Conservation (phyloP, 2,329 filamentous ascomycete genomes). For the Ustulina deusta region DNA sequence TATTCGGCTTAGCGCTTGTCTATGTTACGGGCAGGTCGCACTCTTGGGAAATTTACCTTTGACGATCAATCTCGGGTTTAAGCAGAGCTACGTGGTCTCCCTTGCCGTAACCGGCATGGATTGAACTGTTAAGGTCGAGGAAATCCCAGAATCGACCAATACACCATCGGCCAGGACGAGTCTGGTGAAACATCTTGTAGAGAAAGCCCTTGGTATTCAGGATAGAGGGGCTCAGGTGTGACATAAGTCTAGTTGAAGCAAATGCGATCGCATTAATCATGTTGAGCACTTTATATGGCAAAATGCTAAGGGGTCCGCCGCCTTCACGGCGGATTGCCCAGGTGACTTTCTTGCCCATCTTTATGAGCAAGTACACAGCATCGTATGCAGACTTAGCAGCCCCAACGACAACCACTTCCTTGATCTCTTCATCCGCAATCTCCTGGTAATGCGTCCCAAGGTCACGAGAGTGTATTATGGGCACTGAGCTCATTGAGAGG, state of each 20-base stretch:
- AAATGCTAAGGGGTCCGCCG: slow-evolving; percentile 40
- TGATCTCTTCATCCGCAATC: slow-evolving; percentile 31
- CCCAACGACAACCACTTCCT: slow-evolving; percentile 43
- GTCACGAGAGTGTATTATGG: slow-evolving; percentile 45
- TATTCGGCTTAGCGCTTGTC: slow-evolving; percentile 21
- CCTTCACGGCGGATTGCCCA: slow-evolving; percentile 48
- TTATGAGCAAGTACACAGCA: slow-evolving; percentile 45
- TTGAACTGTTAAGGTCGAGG: slow-evolving; percentile 40
- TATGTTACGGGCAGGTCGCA: neutral
- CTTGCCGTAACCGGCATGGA: slow-evolving; percentile 41
- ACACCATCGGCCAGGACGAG: slow-evolving; percentile 37
- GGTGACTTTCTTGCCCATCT: slow-evolving; percentile 44
- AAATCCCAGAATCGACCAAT: slow-evolving; percentile 43
- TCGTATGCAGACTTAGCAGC: slow-evolving; percentile 49
- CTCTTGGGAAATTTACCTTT: slow-evolving; percentile 38
- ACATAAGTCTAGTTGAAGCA: slow-evolving; percentile 43
- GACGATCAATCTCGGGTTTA: slow-evolving; percentile 44
- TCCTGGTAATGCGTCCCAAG: slow-evolving; percentile 39
- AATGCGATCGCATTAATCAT: slow-evolving; percentile 43
- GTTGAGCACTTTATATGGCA: slow-evolving; percentile 42
- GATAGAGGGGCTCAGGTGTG: slow-evolving; percentile 44
- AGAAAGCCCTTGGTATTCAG: slow-evolving; percentile 39
- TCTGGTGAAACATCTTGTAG: slow-evolving; percentile 41
- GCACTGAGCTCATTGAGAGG: slow-evolving; percentile 35
- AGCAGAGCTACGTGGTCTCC: slow-evolving; percentile 43